These are phyloP conservation scores for Hygrocybe coccinea DNA, from an alignment of 768 basidiomycete species.

Conservation along the genomic window DNA sequence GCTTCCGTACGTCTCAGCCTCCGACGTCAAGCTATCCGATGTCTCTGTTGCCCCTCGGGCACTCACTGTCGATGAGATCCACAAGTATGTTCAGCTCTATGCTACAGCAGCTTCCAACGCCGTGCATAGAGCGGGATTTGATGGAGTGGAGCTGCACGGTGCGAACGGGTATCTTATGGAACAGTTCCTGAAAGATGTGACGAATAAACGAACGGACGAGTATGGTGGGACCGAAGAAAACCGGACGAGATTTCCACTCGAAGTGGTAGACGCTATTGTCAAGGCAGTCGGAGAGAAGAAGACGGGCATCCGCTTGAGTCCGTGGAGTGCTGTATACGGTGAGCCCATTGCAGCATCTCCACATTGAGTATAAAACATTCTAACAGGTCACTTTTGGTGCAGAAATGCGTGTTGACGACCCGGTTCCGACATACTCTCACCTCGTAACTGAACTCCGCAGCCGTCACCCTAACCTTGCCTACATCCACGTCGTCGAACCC, in stretches of 20 bases:
- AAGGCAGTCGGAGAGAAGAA: slow-evolving; percentile 42
- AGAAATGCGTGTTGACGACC: slow-evolving; percentile 41
- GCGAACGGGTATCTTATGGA: slow-evolving; percentile 39
- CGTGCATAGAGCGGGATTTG: slow-evolving; percentile 46
- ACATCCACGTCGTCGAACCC: slow-evolving; percentile 42
- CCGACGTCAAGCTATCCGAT: slow-evolving; percentile 4
- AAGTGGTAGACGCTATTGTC: slow-evolving; percentile 38
- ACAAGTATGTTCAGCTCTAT: slow-evolving; percentile 37
- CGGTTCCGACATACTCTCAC: slow-evolving; percentile 41
- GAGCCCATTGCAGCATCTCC: not conserved
- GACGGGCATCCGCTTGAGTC: slow-evolving; percentile 41
- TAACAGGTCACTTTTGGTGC: slow-evolving; percentile 16
- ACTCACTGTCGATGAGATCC: slow-evolving; percentile 38
- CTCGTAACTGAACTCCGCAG: slow-evolving; percentile 33
- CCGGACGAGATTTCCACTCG: slow-evolving; percentile 44
- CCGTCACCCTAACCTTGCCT: slow-evolving; percentile 38
- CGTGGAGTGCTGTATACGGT: slow-evolving; percentile 36
- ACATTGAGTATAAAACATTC: not conserved
- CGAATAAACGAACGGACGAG: slow-evolving; percentile 48
- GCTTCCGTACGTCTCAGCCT: slow-evolving; percentile 27
- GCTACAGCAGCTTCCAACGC: slow-evolving; percentile 43
- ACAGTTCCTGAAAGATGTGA: slow-evolving; percentile 42
- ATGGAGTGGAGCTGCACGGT: slow-evolving; percentile 38
- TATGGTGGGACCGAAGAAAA: slow-evolving; percentile 55
- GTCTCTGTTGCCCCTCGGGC: slow-evolving; percentile 24